Conservation (phyloP, 2,329 filamentous ascomycete species). For the Ilyonectria sp. region DNA sequence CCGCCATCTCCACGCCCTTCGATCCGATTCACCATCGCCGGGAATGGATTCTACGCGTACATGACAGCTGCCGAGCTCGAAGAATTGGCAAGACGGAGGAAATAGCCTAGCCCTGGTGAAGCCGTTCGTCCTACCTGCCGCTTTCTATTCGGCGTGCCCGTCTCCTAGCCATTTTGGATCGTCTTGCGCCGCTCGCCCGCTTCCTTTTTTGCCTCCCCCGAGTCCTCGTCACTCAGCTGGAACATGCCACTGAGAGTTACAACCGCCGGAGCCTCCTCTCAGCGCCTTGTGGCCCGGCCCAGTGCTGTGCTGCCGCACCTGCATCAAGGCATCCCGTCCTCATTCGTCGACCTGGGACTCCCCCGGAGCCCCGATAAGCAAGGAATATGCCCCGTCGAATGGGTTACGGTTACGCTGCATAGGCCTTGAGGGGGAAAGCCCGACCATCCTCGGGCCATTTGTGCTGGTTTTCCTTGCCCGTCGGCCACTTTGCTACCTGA, state of each 20-base stretch:
- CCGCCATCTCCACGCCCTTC: slow-evolving; percentile 16
- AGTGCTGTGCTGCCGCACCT: slow-evolving; percentile 35
- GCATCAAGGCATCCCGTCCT: slow-evolving; percentile 32
- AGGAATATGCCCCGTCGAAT: slow-evolving; percentile 29
- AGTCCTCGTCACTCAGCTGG: not conserved
- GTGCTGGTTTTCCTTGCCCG: not conserved
- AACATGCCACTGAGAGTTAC: not conserved
- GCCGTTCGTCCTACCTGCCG: too few relatives aligned
- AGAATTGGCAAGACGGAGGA: too few relatives aligned
- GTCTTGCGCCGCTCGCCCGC: too few relatives aligned
- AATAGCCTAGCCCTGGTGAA: too few relatives aligned
- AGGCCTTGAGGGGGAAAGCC: slow-evolving; percentile 7
- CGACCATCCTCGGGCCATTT: not conserved
- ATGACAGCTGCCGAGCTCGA: not conserved
- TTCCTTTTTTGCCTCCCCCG: too few relatives aligned
- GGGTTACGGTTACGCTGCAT: slow-evolving; percentile 28
- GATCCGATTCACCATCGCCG: slow-evolving; percentile 3
- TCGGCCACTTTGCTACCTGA: not conserved
- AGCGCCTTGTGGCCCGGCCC: slow-evolving; percentile 11
- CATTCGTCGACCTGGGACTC: slow-evolving; percentile 35
- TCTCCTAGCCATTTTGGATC: too few relatives aligned
- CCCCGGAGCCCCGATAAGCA: slow-evolving; percentile 33
- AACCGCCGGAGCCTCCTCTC: slow-evolving; percentile 29
- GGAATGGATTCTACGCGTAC: not conserved
- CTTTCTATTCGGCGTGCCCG: too few relatives aligned